These are phyloP conservation scores for Starmerella cellae DNA, from an alignment of 805 yeast genomes.

Conservation along the genomic window DNA sequence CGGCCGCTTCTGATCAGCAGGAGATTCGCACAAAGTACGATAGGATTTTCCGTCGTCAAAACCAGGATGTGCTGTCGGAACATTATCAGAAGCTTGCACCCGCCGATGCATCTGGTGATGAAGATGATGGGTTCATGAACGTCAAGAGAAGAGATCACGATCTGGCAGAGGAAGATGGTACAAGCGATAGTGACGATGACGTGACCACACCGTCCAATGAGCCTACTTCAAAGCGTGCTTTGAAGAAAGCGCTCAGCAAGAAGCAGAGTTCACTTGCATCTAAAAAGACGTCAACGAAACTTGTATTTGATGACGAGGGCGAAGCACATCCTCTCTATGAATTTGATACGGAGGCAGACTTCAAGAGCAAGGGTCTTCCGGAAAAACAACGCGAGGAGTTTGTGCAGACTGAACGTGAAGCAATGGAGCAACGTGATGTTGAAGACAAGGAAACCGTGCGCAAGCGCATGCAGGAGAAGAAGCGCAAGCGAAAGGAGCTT, in stretches of 20 bases:
- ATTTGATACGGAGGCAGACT: conserved; percentile 78
- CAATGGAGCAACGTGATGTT: conserved; percentile 58
- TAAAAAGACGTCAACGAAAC: conserved; percentile 59
- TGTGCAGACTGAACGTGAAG: conserved; percentile 49
- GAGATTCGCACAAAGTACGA: conserved; percentile 78
- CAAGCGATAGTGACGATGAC: not conserved
- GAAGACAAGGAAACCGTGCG: conserved; percentile 67
- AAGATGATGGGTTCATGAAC: conserved; percentile 57
- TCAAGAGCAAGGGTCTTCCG: conserved; percentile 58
- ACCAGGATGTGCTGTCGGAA: conserved; percentile 82
- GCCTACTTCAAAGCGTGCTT: conserved; percentile 71
- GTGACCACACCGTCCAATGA: not conserved
- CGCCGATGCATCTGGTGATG: conserved; percentile 21
- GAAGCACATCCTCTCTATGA: conserved; percentile 83
- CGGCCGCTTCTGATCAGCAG: conserved; percentile 29
- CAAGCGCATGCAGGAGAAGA: conserved; percentile 73
- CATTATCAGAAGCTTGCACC: conserved; percentile 58
- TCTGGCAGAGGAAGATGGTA: conserved; percentile 32
- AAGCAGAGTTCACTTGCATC: conserved; percentile 42
- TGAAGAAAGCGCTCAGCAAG: conserved; percentile 76
- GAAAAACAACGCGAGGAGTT: conserved; percentile 52
- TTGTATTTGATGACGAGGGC: conserved; percentile 90
- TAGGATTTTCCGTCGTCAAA: conserved; percentile 87
- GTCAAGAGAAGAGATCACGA: conserved; percentile 70
- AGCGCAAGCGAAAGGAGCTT: conserved; percentile 70